A percentile compares a stretch with the other conserved stretches of the same genome.
These are phyloP conservation scores for Thielaviopsis musarum DNA, from an alignment of 2,329 filamentous ascomycete species.

Conservation along the genomic window DNA sequence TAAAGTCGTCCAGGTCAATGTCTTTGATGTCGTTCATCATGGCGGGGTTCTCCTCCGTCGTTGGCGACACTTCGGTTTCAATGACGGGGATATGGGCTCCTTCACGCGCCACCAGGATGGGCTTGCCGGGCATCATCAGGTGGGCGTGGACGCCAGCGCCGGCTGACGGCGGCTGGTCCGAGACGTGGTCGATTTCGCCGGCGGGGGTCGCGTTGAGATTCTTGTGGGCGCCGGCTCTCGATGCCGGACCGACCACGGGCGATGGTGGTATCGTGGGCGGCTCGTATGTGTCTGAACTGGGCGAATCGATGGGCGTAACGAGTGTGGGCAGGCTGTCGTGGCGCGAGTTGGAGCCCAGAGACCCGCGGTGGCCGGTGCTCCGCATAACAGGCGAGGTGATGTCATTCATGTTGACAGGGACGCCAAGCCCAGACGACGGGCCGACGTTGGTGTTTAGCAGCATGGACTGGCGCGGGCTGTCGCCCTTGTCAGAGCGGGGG, in stretches of 20 bases:
- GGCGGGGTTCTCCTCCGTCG: slow-evolving; percentile 30
- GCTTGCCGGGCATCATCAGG: slow-evolving; percentile 60
- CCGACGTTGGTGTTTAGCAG: slow-evolving; percentile 45
- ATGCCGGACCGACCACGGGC: slow-evolving; percentile 59
- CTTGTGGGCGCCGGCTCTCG: slow-evolving; percentile 57
- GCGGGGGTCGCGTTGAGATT: slow-evolving; percentile 68
- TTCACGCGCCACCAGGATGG: slow-evolving; percentile 73
- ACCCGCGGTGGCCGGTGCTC: slow-evolving; percentile 3
- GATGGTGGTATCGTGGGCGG: slow-evolving; percentile 7
- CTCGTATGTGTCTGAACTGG: slow-evolving; percentile 5
- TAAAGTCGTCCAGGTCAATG: slow-evolving; percentile 92
- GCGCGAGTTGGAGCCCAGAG: slow-evolving; percentile 17
- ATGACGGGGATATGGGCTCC: slow-evolving; percentile 51
- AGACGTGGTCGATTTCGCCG: slow-evolving; percentile 88
- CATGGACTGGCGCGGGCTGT: slow-evolving; percentile 67
- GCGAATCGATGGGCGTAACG: slow-evolving; percentile 14
- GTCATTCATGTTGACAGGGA: background rate
- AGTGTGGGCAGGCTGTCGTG: slow-evolving; percentile 23
- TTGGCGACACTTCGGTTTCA: slow-evolving; percentile 24
- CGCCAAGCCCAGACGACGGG: background rate
- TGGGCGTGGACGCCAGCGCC: slow-evolving; percentile 38
- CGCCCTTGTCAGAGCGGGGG: slow-evolving; percentile 51
- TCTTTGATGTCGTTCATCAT: slow-evolving; percentile 84
- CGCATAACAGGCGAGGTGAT: slow-evolving; percentile 47
- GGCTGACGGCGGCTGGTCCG: slow-evolving; percentile 68